Conservation (phyloP, 805 yeast genomes). For the Wickerhamomyces alni region DNA sequence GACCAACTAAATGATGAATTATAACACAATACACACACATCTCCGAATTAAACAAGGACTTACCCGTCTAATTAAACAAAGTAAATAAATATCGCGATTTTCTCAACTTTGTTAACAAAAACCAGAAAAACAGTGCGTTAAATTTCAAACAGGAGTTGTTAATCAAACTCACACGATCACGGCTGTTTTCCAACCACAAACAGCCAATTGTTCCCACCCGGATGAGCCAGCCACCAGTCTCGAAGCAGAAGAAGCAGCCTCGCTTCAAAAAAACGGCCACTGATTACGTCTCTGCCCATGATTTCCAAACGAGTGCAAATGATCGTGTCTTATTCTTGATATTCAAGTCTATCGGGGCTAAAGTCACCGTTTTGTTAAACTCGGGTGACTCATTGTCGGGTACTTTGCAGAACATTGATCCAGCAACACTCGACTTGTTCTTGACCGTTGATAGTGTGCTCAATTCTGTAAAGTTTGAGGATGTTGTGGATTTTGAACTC, state of each 20-base stretch:
- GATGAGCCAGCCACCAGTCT: not conserved
- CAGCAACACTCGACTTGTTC: slow-evolving; percentile 29
- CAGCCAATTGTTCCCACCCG: too few species aligned
- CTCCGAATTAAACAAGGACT: too few species aligned
- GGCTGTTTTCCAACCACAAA: too few species aligned
- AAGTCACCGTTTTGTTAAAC: slow-evolving; percentile 50
- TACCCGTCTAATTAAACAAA: too few species aligned
- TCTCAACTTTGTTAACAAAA: too few species aligned
- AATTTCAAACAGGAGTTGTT: too few species aligned
- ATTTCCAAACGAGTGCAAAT: slow-evolving; percentile 26
- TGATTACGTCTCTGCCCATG: slow-evolving; percentile 16
- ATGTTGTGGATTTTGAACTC: slow-evolving; percentile 36
- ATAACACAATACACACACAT: not conserved
- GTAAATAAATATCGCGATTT: too few species aligned
- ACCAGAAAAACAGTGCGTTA: too few species aligned
- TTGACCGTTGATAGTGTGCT: slow-evolving; percentile 26
- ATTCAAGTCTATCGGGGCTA: slow-evolving; percentile 54
- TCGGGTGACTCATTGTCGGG: slow-evolving; percentile 61
- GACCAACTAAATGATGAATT: not conserved
- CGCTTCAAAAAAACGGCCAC: not conserved
- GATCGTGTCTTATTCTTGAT: slow-evolving; percentile 53
- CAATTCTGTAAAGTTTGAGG: slow-evolving; percentile 25
- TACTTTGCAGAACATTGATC: slow-evolving; percentile 51
- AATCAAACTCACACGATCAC: too few species aligned
- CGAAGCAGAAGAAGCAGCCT: not conserved